Evolutionary conservation across 2,329 filamentous ascomycete genomes (phyloP).

Genomic region (Raffaelea deltoideospora): DNA sequence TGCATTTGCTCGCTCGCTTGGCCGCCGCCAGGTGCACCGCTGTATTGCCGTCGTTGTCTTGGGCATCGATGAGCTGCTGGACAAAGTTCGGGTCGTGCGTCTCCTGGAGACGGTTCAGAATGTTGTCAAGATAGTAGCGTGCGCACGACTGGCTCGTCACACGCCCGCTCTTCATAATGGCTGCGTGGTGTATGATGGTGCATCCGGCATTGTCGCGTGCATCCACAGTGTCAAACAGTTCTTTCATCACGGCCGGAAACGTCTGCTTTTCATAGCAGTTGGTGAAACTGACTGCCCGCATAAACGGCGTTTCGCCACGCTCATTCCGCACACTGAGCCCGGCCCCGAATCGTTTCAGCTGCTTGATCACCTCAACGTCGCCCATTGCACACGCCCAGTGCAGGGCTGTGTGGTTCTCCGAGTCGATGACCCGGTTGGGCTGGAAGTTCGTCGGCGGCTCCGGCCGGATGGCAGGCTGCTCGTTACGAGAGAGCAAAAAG

Average conservation of each 20-base stretch:
- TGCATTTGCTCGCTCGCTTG: slow-evolving; percentile 76
- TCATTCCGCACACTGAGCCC: slow-evolving; percentile 55
- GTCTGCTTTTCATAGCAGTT: slow-evolving; percentile 93
- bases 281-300: slow-evolving; percentile 88
- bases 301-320: slow-evolving; percentile 76
- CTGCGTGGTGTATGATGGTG: slow-evolving; percentile 89
- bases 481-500: slow-evolving; percentile 75
- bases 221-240: slow-evolving; percentile 70
- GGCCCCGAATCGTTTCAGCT: slow-evolving; percentile 69
- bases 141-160: slow-evolving; percentile 74
- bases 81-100: slow-evolving; percentile 61
- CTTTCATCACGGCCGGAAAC: slow-evolving; percentile 70
- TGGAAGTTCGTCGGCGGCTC: slow-evolving; percentile 76
- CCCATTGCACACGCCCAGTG: slow-evolving; percentile 99
- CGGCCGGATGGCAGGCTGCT: slow-evolving; percentile 56
- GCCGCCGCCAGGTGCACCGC: slow-evolving; percentile 62
- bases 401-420: slow-evolving; percentile 79
- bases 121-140: slow-evolving; percentile 82
- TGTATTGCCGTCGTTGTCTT: slow-evolving; percentile 80
- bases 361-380: slow-evolving; percentile 78
- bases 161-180: slow-evolving; percentile 70
- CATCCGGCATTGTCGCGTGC: slow-evolving; percentile 65
- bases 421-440: slow-evolving; percentile 83
- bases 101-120: slow-evolving; percentile 75
- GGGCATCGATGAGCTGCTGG: slow-evolving; percentile 62